phyloP scores from a whole-genome alignment of 225 moss, liverwort and hornwort species.

The Anthoceros angustus region DNA sequence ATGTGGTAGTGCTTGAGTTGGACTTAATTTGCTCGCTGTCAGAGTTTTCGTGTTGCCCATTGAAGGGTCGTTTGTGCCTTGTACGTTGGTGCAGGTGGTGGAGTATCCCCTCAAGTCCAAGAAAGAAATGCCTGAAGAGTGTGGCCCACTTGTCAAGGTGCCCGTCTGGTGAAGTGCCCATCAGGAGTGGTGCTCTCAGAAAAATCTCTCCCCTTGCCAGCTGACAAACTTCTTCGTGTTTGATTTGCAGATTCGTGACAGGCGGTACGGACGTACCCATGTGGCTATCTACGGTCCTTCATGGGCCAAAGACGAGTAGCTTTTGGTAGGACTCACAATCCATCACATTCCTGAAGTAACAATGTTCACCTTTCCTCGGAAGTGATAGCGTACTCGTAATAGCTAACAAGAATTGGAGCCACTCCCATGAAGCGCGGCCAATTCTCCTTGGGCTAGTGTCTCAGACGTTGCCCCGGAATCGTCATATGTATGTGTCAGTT shows the following conservation, averaged over 20 bases:
- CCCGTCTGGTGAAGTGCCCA: not conserved
- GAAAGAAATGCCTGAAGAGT: conserved; percentile 69
- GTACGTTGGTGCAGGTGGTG: conserved; percentile 32
- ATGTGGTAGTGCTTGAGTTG: conserved; percentile 3
- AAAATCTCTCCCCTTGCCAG: not conserved
- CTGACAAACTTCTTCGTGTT: not conserved
- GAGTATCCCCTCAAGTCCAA: conserved; percentile 79
- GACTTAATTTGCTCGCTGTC: not conserved
- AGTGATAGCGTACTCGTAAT: no score
- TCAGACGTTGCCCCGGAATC: no score
- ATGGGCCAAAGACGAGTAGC: conserved; percentile 36
- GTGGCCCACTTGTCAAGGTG: conserved; percentile 65
- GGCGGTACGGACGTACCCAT: conserved; percentile 74
- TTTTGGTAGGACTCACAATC: no score
- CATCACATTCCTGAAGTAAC: no score
- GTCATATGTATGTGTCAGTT: no score
- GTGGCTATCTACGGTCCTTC: conserved; percentile 79
- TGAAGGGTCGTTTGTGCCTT: not conserved
- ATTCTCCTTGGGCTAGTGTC: no score
- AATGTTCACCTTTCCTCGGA: no score
- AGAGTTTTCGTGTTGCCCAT: not conserved
- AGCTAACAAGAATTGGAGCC: no score
- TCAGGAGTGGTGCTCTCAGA: not conserved
- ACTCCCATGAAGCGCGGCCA: no score
- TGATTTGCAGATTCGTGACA: conserved; percentile 48